Evolutionary conservation across 2,329 filamentous ascomycete genomes (phyloP).

Genomic region (Colletotrichum siamense): DNA sequence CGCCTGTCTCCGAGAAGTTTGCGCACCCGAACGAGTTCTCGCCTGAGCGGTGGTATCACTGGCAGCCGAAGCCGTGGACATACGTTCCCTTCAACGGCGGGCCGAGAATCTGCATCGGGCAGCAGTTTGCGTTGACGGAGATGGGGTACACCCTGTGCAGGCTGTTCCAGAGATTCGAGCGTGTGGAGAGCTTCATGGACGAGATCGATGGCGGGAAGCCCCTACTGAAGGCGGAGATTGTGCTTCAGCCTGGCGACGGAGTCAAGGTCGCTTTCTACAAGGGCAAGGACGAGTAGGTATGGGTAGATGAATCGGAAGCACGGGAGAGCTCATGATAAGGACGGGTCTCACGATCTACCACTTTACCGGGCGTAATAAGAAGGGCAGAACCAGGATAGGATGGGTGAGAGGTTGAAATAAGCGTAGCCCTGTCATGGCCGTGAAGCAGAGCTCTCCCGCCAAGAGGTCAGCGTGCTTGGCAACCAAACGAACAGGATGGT

Average conservation of each 20-base stretch:
- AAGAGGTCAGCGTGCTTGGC: neutral
- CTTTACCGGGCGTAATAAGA: neutral
- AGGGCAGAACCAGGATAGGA: neutral
- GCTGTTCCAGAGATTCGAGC: constrained; percentile 74
- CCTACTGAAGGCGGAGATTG: constrained; percentile 63
- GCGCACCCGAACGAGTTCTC: constrained; percentile 57
- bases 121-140: constrained; percentile 83
- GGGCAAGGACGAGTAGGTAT: constrained; percentile 25
- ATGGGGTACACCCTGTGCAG: constrained; percentile 76
- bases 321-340: neutral
- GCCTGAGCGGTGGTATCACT: constrained; percentile 71
- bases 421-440: neutral
- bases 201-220: constrained; percentile 60
- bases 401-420: neutral
- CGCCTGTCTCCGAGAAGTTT: constrained; percentile 49
- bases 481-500: neutral
- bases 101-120: constrained; percentile 76
- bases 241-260: constrained; percentile 63
- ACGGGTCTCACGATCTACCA: neutral
- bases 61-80: constrained; percentile 71
- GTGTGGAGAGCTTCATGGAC: constrained; percentile 63
- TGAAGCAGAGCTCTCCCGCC: neutral
- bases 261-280: constrained; percentile 64
- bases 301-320: neutral
- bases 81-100: constrained; percentile 81